phyloP scores from a whole-genome alignment of 106 monocot species.

The Posidonia australis region DNA sequence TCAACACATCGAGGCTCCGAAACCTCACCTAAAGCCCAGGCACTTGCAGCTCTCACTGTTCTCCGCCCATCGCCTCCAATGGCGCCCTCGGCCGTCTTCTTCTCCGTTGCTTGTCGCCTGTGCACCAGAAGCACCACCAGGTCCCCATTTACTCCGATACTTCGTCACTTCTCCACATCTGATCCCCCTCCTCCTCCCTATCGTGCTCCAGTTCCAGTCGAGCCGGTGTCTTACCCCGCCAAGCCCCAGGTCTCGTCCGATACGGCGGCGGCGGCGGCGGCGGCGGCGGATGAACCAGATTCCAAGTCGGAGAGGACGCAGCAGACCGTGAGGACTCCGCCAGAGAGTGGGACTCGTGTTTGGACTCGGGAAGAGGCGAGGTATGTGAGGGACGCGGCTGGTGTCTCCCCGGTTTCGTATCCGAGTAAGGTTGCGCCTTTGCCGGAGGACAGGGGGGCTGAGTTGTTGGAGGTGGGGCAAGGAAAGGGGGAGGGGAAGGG shows the following conservation, averaged over 20 bases:
- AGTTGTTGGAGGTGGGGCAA: slow-evolving; percentile 12
- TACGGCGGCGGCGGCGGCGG: background rate
- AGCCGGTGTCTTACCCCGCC: background rate
- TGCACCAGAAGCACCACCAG: too few species aligned
- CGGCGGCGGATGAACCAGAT: background rate
- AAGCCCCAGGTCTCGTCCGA: background rate
- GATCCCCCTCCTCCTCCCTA: background rate
- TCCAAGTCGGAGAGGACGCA: background rate
- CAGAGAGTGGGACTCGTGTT: background rate
- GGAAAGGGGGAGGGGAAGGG: slow-evolving; percentile 26
- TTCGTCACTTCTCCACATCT: slow-evolving; percentile 1
- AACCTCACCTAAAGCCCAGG: too few species aligned
- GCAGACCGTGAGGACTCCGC: background rate
- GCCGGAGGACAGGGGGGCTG: slow-evolving; percentile 42
- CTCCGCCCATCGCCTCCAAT: too few species aligned
- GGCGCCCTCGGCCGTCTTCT: too few species aligned
- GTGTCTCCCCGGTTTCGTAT: slow-evolving; percentile 56
- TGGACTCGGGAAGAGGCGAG: slow-evolving; percentile 70
- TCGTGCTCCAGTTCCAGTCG: background rate
- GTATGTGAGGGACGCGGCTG: slow-evolving; percentile 60
- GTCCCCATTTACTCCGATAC: background rate
- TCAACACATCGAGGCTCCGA: too few species aligned
- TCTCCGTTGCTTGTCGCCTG: too few species aligned
- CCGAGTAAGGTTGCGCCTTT: slow-evolving; percentile 60
- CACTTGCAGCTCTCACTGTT: too few species aligned